phyloP scores from a whole-genome alignment of 2,329 filamentous ascomycete species.

The Monosporascus cannonballus region DNA sequence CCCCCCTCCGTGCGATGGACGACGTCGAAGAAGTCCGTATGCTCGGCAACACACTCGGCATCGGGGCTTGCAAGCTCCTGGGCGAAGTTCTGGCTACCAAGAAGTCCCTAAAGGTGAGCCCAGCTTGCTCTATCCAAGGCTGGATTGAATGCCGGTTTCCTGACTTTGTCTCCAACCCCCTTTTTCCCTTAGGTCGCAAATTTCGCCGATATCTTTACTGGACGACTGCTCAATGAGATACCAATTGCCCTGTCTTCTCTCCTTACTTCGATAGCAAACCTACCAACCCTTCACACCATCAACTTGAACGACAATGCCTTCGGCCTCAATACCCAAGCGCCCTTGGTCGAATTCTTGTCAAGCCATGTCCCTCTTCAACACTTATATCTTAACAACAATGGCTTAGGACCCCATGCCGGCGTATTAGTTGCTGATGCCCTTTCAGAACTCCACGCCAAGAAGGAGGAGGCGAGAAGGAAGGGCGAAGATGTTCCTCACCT shows the following conservation, averaged over 20 bases:
- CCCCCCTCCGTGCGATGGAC: slow-evolving; percentile 62
- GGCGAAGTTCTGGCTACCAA: slow-evolving; percentile 80
- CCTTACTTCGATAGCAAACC: slow-evolving; percentile 78
- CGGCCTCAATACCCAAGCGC: slow-evolving; percentile 88
- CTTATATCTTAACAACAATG: slow-evolving; percentile 97
- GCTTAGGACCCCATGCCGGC: slow-evolving; percentile 85
- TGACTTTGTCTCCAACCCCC: slow-evolving; percentile 4
- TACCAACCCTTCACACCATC: slow-evolving; percentile 81
- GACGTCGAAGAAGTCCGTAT: slow-evolving; percentile 82
- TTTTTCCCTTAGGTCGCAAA: slow-evolving; percentile 59
- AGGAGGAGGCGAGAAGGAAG: slow-evolving; percentile 67
- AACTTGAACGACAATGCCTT: slow-evolving; percentile 98
- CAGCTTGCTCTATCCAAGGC: slow-evolving; percentile 2
- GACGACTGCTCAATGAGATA: slow-evolving; percentile 87
- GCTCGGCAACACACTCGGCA: slow-evolving; percentile 86
- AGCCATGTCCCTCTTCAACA: slow-evolving; percentile 86
- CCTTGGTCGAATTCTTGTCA: slow-evolving; percentile 85
- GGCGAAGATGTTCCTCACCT: slow-evolving; percentile 72
- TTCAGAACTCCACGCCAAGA: slow-evolving; percentile 74
- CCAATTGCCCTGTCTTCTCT: slow-evolving; percentile 81
- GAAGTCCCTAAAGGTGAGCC: slow-evolving; percentile 65
- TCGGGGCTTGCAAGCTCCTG: slow-evolving; percentile 79
- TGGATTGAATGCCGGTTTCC: background rate
- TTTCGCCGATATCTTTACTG: slow-evolving; percentile 96
- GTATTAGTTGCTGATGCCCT: slow-evolving; percentile 85